Evolutionary conservation across 23 red algal species (phyloP), one percentile per base, ranked within the genome.

Genomic region (Porphyridium purpureum): DNA sequence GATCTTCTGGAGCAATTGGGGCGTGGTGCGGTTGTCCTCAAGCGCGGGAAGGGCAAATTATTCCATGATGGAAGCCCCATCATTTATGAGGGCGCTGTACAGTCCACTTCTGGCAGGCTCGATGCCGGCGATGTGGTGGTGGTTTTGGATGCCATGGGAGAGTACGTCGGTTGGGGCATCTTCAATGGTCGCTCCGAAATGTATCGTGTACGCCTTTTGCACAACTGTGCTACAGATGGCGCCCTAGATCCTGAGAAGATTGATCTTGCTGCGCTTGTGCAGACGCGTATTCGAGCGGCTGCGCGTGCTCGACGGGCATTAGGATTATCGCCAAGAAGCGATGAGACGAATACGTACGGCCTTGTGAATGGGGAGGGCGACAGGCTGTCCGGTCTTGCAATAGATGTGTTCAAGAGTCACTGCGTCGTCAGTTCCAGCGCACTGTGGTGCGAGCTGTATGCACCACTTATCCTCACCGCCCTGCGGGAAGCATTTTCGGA

Each of bases 281-380:
- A 7, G n/a, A 15, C 14, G 44, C 44, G 3, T 1, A 15, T 5
- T 15, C 44, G 4, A 22, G 17, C 44, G 44, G 23, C 44, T 11
- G 40, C 2, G 6, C 3, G n/a, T n/a, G n/a, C n/a, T n/a, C 44
- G 22, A 5, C 64, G 27, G 19, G 14, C 15, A 26, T 29, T 33
- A 36, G 26, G 55, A 41, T 4, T 25, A 1, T 9, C 25, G 11
- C 27, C 7, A 0, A 14, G 67, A 5, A 20, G 21, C 50, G 51
- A 15, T 57, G 27, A 31, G 31, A 52, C 38, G 42, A 29, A 34
- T 7, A 42, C 59, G 11, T 81, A 55, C 46, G 63, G 75, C 17
- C 31, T 69, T 4, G 64, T 81, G 9, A 81, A 81, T 52, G 62
- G 75, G 1, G 75, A 81, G 4, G 75, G 75, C 29, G 75, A 81